Conservation (phyloP, 257 asterid genomes). For the Solanum tarijense region DNA sequence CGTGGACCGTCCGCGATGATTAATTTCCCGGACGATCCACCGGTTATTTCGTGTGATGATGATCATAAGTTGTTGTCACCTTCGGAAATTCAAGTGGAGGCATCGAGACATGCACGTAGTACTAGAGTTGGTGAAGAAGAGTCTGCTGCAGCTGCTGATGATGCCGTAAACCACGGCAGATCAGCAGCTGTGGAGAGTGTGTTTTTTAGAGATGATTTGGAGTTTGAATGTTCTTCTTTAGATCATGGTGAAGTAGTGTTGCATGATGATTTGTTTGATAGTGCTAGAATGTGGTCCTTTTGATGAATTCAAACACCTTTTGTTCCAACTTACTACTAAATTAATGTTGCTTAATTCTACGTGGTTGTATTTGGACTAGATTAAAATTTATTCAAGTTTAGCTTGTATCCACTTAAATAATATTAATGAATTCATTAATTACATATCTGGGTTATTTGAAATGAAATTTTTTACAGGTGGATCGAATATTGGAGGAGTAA, state of each 20-base stretch:
- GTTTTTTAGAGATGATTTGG: neutral
- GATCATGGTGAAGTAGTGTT: neutral
- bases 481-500: no score
- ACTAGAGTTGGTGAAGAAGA: neutral
- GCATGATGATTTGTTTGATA: neutral
- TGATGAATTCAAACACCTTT: neutral
- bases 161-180: neutral
- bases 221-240: neutral
- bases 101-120: constrained; percentile 45
- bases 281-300: neutral
- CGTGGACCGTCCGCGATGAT: constrained; percentile 54
- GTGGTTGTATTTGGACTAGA: neutral
- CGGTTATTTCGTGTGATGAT: constrained; percentile 16
- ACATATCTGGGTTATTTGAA: no score
- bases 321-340: neutral
- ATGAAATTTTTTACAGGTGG: no score
- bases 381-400: neutral
- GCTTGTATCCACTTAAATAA: neutral
- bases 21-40: constrained; percentile 53
- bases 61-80: constrained; percentile 21
- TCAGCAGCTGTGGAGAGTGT: neutral
- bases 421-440: neutral
- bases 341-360: neutral
- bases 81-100: constrained; percentile 52
- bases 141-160: neutral